Evolutionary conservation across 2,329 filamentous ascomycete genomes (phyloP), one percentile per base, ranked within the genome.

Genomic region (Tolypocladium ovalisporum): DNA sequence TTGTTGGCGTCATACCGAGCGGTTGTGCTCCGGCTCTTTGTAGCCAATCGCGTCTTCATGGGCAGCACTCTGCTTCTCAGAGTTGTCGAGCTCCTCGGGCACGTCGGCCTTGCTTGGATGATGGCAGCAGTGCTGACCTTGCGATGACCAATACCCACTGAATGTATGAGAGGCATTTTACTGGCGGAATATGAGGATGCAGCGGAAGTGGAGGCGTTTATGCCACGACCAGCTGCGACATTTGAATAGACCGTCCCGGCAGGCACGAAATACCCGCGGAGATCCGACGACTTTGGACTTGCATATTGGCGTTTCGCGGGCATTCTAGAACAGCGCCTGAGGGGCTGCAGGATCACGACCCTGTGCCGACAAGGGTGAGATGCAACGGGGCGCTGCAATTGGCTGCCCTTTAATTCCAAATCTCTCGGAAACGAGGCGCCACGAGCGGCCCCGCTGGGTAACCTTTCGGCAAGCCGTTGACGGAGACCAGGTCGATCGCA

Each of bases 21-120:
- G 3, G 62, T 71, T 2, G 68, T 79, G 10, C 55, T 75, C 54
- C 71, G 67, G 54, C 60, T 79, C 19, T 76, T 82, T 47, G 53
- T 79, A 17, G 75, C 78, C 6, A 72, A 80, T 54, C 67, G 68
- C 19, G 60, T 75, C 12, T 67, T 75, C 8, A 60, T 74, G 29
- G 74, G 77, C 3, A 72, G 62, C 36, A 58, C 69, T 22, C 62
- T 66, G 37, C 52, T 66, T 19, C 53, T 69, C 57, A 64, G 65
- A 54, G 54, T 68, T 7, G 63, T 71, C 57, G 62, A 68, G 40
- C 57, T 76, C 6, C 9, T 56, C 13, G 36, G 52, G 13, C 60
- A 42, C 37, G 24, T 52, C 12, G 55, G 54, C 27, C 22, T 61
- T 19, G 61, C 61, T 27, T 60, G 52, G 52, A n/a, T 54, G 12